These are phyloP conservation scores for Arctium minus DNA, from an alignment of 129 eudicot genomes.

Conservation along the genomic window DNA sequence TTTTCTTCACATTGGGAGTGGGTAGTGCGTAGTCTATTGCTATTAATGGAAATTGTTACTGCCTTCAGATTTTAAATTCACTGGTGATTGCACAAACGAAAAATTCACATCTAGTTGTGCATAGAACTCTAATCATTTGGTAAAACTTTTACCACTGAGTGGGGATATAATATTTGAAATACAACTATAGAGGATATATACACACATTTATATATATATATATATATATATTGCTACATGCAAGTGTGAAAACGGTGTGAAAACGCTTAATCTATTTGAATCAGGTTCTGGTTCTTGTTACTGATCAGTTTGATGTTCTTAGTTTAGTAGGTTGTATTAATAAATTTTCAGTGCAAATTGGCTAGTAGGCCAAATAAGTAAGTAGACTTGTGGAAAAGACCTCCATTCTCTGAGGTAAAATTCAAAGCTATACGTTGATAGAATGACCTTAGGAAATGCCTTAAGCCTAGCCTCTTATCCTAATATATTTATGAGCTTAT, in stretches of 20 bases:
- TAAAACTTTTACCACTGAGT: not conserved
- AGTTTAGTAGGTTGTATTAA: not conserved
- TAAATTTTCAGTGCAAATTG: not conserved
- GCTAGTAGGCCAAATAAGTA: not conserved
- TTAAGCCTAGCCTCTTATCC: not conserved
- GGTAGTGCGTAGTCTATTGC: not conserved
- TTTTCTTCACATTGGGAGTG: not conserved
- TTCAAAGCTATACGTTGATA: not conserved
- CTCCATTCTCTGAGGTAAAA: not conserved
- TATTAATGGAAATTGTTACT: not conserved
- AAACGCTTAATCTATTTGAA: not conserved
- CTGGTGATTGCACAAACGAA: not conserved
- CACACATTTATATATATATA: too few relatives aligned
- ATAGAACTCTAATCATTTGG: not conserved
- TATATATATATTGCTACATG: not conserved
- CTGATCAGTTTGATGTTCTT: not conserved
- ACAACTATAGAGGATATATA: not conserved
- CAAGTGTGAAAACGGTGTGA: not conserved
- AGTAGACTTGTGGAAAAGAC: not conserved
- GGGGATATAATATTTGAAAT: not conserved
- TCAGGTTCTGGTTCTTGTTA: not conserved
- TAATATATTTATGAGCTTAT: not conserved
- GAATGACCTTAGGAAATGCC: not conserved
- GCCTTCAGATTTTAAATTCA: not conserved
- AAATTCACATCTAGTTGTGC: not conserved